phyloP scores from a whole-genome alignment of 768 basidiomycete species.

The Leccinum imitatum region DNA sequence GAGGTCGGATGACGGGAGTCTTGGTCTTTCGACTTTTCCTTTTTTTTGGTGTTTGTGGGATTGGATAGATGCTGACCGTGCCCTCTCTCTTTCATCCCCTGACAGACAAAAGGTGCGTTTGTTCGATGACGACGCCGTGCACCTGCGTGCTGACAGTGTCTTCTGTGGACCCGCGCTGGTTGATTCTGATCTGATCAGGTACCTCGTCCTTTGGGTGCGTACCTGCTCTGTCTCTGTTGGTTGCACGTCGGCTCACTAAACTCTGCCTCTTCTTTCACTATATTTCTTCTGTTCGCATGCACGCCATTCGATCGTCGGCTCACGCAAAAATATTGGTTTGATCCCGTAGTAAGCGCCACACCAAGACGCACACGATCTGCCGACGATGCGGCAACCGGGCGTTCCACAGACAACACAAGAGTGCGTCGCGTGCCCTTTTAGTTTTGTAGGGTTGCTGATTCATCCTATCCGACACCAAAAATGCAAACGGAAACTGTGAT shows the following conservation, averaged over 20 bases:
- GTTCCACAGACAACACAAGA: constrained; percentile 99
- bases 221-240: not conserved
- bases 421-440: constrained; percentile 47
- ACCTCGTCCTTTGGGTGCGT: constrained; percentile 95
- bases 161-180: not conserved
- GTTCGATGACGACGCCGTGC: not conserved
- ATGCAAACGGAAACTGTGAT: not conserved
- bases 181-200: constrained; percentile 51
- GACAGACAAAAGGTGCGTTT: constrained; percentile 83
- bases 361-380: constrained; percentile 96
- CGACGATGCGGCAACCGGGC: constrained; percentile 93
- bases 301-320: not conserved
- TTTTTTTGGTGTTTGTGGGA: not conserved
- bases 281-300: too few species aligned
- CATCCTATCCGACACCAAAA: not conserved
- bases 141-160: not conserved
- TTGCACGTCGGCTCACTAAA: not conserved
- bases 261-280: too few species aligned
- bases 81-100: constrained; percentile 12
- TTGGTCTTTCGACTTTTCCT: not conserved
- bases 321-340: not conserved
- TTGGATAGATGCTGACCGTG: constrained; percentile 20
- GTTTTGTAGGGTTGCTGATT: not conserved
- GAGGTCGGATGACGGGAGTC: constrained; percentile 36
- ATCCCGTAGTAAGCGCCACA: constrained; percentile 82